A percentile compares a stretch with the other conserved stretches of the same genome.
Conservation (phyloP, 2,329 filamentous ascomycete genomes). For the Botrytis paeoniae region DNA sequence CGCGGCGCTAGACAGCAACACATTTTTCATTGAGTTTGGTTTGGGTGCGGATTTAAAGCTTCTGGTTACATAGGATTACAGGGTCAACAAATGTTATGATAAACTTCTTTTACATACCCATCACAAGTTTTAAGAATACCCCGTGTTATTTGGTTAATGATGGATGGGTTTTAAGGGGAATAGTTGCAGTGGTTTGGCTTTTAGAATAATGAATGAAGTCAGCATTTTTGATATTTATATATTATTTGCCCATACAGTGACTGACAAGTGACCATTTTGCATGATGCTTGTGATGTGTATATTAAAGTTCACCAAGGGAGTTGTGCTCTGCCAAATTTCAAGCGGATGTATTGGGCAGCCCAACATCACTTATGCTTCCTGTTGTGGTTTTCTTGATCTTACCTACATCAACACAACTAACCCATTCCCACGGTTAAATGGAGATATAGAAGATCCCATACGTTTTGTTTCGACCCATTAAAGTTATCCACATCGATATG, state of each 20-base stretch:
- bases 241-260: too few species aligned
- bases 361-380: neutral
- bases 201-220: neutral
- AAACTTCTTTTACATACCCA: conserved; percentile 11
- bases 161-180: neutral
- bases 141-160: neutral
- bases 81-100: conserved; percentile 13
- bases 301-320: neutral
- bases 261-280: neutral
- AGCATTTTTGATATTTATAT: neutral
- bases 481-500: neutral
- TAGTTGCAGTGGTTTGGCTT: neutral
- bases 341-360: neutral
- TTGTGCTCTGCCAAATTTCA: neutral
- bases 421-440: neutral
- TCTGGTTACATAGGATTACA: conserved; percentile 9
- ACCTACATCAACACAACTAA: neutral
- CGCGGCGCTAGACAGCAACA: conserved; percentile 5
- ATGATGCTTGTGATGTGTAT: neutral
- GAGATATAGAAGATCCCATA: neutral
- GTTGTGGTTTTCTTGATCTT: neutral
- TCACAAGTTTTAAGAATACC: neutral
- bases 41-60: conserved; percentile 12
- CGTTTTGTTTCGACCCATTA: neutral
- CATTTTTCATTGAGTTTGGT: neutral